A percentile compares a stretch with the other conserved stretches of the same genome.
Evolutionary conservation across 2,329 filamentous ascomycete species (phyloP).

Genomic region (Ilyonectria robusta): DNA sequence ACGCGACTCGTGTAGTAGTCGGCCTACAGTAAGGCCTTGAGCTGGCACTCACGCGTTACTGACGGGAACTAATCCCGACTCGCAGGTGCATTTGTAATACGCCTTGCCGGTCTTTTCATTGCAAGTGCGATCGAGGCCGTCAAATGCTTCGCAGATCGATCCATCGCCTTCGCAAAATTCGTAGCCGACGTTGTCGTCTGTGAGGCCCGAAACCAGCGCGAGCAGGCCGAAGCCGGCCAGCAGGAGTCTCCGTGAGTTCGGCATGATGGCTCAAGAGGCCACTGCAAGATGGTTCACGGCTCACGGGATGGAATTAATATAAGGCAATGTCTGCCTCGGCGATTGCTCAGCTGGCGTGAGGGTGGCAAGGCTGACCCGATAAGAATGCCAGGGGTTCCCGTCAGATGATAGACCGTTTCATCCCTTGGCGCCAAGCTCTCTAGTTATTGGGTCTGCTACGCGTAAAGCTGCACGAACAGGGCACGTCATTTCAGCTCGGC

Average conservation of each 20-base stretch:
- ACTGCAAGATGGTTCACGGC: not conserved
- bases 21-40: not conserved
- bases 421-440: not conserved
- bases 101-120: conserved; percentile 27
- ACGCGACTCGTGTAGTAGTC: too few relatives aligned
- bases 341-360: not conserved
- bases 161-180: conserved; percentile 36
- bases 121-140: conserved; percentile 27
- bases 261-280: conserved; percentile 7
- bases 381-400: not conserved
- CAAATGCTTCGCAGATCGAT: conserved; percentile 34
- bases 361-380: not conserved
- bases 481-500: not conserved
- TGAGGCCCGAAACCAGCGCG: conserved; percentile 15
- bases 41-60: not conserved
- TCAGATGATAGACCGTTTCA: not conserved
- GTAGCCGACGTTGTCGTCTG: conserved; percentile 23
- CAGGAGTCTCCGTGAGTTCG: not conserved
- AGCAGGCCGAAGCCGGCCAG: conserved; percentile 21
- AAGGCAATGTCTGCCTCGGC: not conserved
- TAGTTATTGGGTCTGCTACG: not conserved
- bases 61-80: conserved; percentile 29
- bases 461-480: not conserved
- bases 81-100: conserved; percentile 32
- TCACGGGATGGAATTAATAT: not conserved